These are phyloP conservation scores for Solanum rostratum DNA, from an alignment of 257 asterid genomes.

Conservation along the genomic window DNA sequence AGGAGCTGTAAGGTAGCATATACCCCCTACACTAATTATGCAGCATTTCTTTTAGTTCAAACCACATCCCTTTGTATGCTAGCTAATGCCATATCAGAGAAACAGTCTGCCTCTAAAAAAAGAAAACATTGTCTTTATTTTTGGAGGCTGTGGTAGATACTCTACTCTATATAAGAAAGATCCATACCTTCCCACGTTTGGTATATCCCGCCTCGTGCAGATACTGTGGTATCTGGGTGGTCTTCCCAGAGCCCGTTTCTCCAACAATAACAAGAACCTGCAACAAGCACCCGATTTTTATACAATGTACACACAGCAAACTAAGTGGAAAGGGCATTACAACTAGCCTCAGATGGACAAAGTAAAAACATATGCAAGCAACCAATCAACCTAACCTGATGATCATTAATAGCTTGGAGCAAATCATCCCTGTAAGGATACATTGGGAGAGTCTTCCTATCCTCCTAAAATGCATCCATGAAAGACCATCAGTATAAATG, in stretches of 20 bases:
- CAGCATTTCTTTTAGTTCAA: not conserved
- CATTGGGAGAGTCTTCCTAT: constrained; percentile 79
- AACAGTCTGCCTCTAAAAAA: not conserved
- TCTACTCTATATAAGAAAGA: not conserved
- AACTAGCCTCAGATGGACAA: not conserved
- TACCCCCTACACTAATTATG: not conserved
- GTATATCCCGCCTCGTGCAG: constrained; percentile 95
- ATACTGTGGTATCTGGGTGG: constrained; percentile 91
- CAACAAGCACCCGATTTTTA: not conserved
- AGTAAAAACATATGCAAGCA: not conserved
- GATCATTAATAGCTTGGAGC: constrained; percentile 64
- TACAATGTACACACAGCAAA: not conserved
- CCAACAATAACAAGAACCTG: constrained; percentile 96
- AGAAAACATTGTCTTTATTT: not conserved
- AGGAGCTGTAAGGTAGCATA: not conserved
- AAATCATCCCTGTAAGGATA: constrained; percentile 68
- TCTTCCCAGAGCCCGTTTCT: constrained; percentile 95
- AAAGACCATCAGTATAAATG: not conserved
- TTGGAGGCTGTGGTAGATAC: not conserved
- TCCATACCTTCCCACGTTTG: constrained; percentile 60
- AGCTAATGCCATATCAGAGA: not conserved
- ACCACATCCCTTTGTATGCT: not conserved
- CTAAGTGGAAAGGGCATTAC: not conserved
- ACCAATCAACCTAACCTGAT: constrained; percentile 45
- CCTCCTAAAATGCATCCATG: constrained; percentile 35